Evolutionary conservation across 2,329 filamentous ascomycete genomes (phyloP), one percentile per base, ranked within the genome.

Genomic region (Nakataea oryzae): DNA sequence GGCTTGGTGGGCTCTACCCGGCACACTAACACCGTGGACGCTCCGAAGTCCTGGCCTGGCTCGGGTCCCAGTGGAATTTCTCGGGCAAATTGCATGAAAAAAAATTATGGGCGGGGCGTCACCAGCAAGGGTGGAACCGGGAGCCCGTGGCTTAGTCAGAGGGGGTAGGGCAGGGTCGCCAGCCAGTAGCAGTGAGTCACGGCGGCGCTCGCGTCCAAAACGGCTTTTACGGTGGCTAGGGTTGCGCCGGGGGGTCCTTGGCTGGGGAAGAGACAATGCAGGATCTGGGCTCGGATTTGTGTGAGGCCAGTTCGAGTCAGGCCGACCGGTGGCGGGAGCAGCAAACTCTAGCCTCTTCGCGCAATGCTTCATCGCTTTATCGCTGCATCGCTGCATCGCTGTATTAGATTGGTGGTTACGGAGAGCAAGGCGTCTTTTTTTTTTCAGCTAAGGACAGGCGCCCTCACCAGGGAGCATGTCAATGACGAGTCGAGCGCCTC

Each of bases 61-160:
- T 56, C 24, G 54, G 54, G 24, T 28, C 17, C 21, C 13, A 29
- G 28, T 27, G 56, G 29, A 60, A 60, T 60, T 60, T 54, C 47
- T 29, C 61, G 63, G 62, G 54, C 65, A 64, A 63, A 64, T 62
- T 58, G 62, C 62, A 66, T 65, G 61, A 58, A 64, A 63, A 64
- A 61, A 64, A 63, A 64, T 59, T 62, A 61, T 32, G 28, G 47
- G 55, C 17, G 50, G 54, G 50, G 57, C 32, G 28, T n/a, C 21
- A 6, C 54, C 26, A 14, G 9, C 14, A 60, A 60, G 58, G 58
- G 58, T 60, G 58, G 34, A 47, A 29, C 54, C 58, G 58, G 58
- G 54, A 58, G 26, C 58, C 54, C n/a, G 26, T 55, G 55, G 27
- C 62, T 60, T 59, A 56, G 55, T 56, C 28, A 55, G 60, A 50